These are phyloP conservation scores for Claviceps pazoutovae DNA, from an alignment of 2,329 filamentous ascomycete species.

Conservation along the genomic window DNA sequence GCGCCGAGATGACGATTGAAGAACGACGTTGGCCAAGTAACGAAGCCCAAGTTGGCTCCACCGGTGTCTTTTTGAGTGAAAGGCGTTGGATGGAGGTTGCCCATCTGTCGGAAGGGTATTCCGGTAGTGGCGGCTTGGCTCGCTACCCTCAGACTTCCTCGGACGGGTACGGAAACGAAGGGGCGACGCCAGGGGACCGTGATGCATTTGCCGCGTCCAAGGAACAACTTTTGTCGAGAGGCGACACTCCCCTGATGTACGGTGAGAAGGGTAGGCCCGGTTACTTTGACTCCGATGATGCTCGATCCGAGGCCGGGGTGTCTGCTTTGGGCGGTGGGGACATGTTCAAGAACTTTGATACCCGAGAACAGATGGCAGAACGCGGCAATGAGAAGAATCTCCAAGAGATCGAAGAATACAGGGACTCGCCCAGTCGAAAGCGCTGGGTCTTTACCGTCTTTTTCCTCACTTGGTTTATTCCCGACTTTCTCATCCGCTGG, in stretches of 20 bases:
- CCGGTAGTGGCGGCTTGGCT: constrained; percentile 30
- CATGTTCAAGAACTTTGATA: constrained; percentile 97
- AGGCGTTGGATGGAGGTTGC: constrained; percentile 88
- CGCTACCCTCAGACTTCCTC: constrained; percentile 32
- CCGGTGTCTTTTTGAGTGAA: constrained; percentile 90
- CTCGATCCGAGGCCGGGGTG: constrained; percentile 77
- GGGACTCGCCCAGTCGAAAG: constrained; percentile 66
- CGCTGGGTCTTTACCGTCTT: constrained; percentile 83
- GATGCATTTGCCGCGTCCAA: constrained; percentile 49
- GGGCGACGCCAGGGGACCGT: constrained; percentile 42
- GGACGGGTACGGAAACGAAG: constrained; percentile 51
- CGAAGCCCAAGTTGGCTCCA: constrained; percentile 80
- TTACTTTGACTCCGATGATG: constrained; percentile 76
- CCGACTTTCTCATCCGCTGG: constrained; percentile 65
- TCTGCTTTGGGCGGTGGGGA: constrained; percentile 88
- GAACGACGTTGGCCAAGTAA: constrained; percentile 86
- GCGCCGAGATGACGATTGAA: constrained; percentile 80
- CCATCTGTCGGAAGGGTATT: constrained; percentile 48
- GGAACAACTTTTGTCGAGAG: constrained; percentile 40
- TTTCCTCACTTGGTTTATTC: constrained; percentile 71
- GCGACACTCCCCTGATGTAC: constrained; percentile 45
- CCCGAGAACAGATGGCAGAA: constrained; percentile 85
- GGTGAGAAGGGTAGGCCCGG: constrained; percentile 64
- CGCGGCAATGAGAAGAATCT: constrained; percentile 84
- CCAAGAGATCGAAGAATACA: constrained; percentile 76